Evolutionary conservation across 192 early-diverging fungal species (phyloP).

Genomic region (Thamnidium elegans): DNA sequence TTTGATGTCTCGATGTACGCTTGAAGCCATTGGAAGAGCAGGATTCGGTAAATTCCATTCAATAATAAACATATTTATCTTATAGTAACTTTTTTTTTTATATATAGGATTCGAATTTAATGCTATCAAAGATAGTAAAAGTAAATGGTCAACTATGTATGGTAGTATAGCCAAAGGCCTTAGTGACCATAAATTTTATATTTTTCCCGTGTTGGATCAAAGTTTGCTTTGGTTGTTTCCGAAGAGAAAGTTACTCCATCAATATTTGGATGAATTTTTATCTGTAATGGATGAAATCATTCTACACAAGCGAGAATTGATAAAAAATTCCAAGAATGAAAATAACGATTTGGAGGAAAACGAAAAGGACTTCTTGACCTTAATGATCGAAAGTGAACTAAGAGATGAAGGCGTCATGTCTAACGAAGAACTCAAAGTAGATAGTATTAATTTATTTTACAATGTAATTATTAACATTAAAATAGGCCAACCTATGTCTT

Average conservation of each 20-base stretch:
- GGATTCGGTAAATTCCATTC: constrained; percentile 2
- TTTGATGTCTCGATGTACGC: constrained; percentile 2
- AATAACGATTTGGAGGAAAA: constrained; percentile 8
- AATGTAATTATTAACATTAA: not conserved
- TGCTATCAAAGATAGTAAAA: not conserved
- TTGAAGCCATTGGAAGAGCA: constrained; percentile 15
- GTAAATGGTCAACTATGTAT: not conserved
- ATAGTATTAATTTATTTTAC: not conserved
- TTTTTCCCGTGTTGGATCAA: constrained; percentile 24
- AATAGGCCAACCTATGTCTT: constrained; percentile 42
- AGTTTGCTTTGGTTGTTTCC: constrained; percentile 15
- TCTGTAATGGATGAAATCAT: constrained; percentile 19
- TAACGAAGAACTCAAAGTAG: not conserved
- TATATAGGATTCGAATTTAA: not conserved
- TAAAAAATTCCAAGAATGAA: not conserved
- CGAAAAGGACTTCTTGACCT: constrained; percentile 46
- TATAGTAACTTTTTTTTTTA: not conserved
- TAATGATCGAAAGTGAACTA: constrained; percentile 51
- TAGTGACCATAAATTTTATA: not conserved
- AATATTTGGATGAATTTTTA: constrained; percentile 16
- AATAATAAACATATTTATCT: not conserved
- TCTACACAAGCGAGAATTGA: constrained; percentile 19
- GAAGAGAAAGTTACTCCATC: constrained; percentile 1
- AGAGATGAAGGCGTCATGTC: not conserved
- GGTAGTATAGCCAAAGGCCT: constrained; percentile 1